phyloP scores from a whole-genome alignment of 2,329 filamentous ascomycete genomes.

The Pyrenophora teres region DNA sequence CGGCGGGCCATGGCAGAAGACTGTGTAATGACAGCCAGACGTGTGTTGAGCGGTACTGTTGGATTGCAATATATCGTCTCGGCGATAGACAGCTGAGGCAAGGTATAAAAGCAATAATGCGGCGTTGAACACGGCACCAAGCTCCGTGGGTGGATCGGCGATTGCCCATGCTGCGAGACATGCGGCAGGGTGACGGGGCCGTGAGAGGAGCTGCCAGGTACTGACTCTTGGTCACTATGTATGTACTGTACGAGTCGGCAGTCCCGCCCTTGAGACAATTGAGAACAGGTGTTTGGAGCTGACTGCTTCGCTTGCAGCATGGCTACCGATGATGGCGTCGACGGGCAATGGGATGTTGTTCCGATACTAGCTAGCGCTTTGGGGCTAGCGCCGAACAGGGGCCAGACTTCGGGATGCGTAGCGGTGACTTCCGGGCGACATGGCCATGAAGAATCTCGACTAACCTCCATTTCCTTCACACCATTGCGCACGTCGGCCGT shows the following conservation, averaged over 20 bases:
- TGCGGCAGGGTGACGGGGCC: not conserved
- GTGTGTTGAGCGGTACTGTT: not conserved
- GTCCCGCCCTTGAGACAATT: not conserved
- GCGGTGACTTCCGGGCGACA: too few species aligned
- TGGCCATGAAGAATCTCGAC: too few species aligned
- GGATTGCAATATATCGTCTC: not conserved
- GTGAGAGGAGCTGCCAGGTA: not conserved
- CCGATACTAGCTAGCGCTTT: conserved; percentile 16
- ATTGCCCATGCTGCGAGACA: not conserved
- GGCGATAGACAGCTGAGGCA: not conserved
- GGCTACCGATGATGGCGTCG: conserved; percentile 22
- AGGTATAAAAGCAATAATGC: not conserved
- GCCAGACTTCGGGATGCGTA: not conserved
- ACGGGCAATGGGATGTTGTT: conserved; percentile 22
- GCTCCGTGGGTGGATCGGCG: not conserved
- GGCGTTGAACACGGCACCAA: not conserved
- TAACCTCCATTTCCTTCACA: too few species aligned
- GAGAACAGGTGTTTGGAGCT: conserved; percentile 27
- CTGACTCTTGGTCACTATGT: not conserved
- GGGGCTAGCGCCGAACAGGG: not conserved
- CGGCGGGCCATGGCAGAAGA: not conserved
- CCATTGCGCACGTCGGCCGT: too few species aligned
- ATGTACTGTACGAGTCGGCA: not conserved
- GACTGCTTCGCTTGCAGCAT: conserved; percentile 11
- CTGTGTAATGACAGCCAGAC: not conserved